Evolutionary conservation across 345 rosid genomes (phyloP).

Genomic region (Clarkia xantiana): DNA sequence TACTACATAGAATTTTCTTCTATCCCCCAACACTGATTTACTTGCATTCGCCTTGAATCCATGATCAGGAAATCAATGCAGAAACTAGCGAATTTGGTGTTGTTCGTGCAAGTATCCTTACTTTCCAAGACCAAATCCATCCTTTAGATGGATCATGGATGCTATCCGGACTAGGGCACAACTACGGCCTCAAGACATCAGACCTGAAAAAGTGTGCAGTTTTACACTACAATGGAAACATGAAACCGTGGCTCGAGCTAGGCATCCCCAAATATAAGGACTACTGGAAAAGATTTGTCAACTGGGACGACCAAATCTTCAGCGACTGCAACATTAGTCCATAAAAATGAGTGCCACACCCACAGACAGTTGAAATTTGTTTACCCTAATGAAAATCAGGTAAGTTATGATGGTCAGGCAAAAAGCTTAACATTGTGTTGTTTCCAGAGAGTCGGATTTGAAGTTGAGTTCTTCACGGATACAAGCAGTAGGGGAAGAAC

Average conservation of each 20-base stretch:
- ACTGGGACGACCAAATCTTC: constrained; percentile 8
- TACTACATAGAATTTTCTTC: too few relatives aligned
- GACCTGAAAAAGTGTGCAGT: constrained; percentile 2
- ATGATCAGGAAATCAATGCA: not conserved
- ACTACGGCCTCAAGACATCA: constrained; percentile 3
- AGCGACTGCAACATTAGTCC: constrained; percentile 12
- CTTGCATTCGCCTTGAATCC: too few relatives aligned
- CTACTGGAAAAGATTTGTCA: constrained; percentile 5
- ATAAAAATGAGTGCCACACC: not conserved
- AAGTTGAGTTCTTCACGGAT: too few relatives aligned
- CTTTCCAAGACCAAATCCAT: constrained; percentile 7
- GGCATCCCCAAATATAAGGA: constrained; percentile 8
- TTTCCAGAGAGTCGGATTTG: too few relatives aligned
- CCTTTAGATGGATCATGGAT: constrained; percentile 5
- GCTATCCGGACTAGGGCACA: constrained; percentile 9
- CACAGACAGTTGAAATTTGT: too few relatives aligned
- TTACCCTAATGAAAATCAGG: too few relatives aligned
- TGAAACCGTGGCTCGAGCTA: constrained; percentile 12
- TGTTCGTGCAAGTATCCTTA: constrained; percentile 2
- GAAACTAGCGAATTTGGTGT: not conserved
- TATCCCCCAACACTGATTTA: too few relatives aligned
- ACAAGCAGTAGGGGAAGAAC: too few relatives aligned
- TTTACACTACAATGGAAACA: constrained; percentile 9
- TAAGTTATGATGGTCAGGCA: too few relatives aligned
- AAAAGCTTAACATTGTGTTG: too few relatives aligned